phyloP scores from a whole-genome alignment of 2,329 filamentous ascomycete genomes.

The Botryotinia calthae region DNA sequence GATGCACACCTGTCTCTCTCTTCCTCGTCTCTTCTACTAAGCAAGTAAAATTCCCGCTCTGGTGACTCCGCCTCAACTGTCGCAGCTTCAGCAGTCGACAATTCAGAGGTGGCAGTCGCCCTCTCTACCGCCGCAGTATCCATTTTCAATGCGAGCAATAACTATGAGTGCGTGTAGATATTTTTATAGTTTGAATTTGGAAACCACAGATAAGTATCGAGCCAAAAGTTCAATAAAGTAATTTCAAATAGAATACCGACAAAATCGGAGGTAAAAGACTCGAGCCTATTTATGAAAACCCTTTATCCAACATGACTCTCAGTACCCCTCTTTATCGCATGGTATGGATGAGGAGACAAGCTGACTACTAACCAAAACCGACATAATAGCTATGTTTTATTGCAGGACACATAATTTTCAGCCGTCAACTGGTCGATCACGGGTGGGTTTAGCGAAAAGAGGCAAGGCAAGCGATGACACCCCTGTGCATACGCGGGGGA shows the following conservation, averaged over 20 bases:
- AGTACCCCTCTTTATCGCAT: neutral
- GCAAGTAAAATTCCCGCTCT: neutral
- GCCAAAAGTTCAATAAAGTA: neutral
- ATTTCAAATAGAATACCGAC: neutral
- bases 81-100: neutral
- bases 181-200: neutral
- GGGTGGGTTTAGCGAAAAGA: neutral
- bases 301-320: no score
- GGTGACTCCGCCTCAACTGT: neutral
- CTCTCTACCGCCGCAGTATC: neutral
- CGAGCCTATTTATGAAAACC: neutral
- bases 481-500: no score
- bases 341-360: neutral
- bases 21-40: conserved; percentile 5
- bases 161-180: neutral
- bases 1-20: neutral
- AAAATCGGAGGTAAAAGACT: no score
- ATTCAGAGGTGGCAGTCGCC: neutral
- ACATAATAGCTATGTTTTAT: neutral
- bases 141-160: neutral
- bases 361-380: neutral
- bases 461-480: neutral
- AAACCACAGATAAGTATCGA: neutral
- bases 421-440: neutral
- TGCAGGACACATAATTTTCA: neutral